Base-by-base conservation (phyloP, 345 rosid species). In the Pugionium cornutum region DNA sequence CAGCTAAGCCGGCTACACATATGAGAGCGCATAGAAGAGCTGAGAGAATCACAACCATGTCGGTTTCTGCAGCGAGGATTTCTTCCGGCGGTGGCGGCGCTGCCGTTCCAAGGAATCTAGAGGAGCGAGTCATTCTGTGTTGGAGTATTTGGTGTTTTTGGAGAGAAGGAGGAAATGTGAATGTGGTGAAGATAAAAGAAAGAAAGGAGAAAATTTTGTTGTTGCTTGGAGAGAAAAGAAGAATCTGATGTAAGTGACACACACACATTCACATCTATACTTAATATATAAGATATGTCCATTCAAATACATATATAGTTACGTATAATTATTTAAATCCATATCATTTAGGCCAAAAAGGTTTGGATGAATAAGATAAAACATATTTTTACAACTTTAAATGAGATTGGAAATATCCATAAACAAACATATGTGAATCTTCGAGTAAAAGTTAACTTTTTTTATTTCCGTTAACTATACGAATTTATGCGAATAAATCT, bases 21-120 rank as follows among this genome's bases (percentile, higher is more conserved):
- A 89, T 80, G 42, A 89, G 66, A 47, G 91, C 89, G 64, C 96
- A 89, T 36, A 89, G 80, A 62, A 89, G 88, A 10, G 80, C 86
- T 3, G 89, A 91, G 52, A 87, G 76, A 31, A 82, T 77, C n/a
- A 89, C 79, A 26, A 89, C 82, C 60, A 82, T 73, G 69, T 89
- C 89, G 4, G 91, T 83, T 72, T 87, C 89, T 2, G 82, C 64
- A 37, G 77, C 63, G 33, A 64, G 56, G 26, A 72, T 56, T 36
- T 75, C 79, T 73, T 37, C 67, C 42, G 70, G 66, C 2, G 76
- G 85, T 1, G 86, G 82, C 0, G 88, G 80, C 28, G 68, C 28
- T 18, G 69, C 27, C 26, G 77, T 7, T 7, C 67, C 69, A 0
- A 83, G 83, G 41, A 71, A 61, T 76, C 83, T 74, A 39, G 66